Conservation (phyloP, 1,284 basidiomycete genomes). For the Mycosarcoma mackinlayi region DNA sequence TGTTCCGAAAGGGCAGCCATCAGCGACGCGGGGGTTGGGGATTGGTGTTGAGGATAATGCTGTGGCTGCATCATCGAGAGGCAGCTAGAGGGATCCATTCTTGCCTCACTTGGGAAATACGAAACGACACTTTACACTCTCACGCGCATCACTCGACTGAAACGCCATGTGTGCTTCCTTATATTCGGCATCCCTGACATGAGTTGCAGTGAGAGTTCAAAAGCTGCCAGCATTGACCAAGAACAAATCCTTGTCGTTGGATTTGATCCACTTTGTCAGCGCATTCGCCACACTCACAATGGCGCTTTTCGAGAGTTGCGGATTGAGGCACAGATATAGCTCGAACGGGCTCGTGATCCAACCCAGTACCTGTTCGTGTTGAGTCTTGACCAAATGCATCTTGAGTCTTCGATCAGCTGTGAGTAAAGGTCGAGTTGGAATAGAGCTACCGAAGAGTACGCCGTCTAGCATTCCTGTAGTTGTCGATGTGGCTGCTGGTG, state of each 20-base stretch:
- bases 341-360: constrained; percentile 94
- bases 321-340: constrained; percentile 84
- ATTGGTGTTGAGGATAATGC: neutral
- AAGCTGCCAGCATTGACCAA: constrained; percentile 62
- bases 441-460: constrained; percentile 69
- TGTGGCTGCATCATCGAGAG: neutral
- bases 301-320: constrained; percentile 84
- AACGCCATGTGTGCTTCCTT: too few relatives aligned
- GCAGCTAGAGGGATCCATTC: neutral
- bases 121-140: too few relatives aligned
- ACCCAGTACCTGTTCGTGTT: constrained; percentile 78
- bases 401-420: constrained; percentile 32
- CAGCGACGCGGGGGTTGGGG: constrained; percentile 1
- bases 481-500: constrained; percentile 1
- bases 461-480: constrained; percentile 71
- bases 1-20: constrained; percentile 1
- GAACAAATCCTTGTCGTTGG: constrained; percentile 84
- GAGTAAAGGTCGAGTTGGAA: constrained; percentile 1
- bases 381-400: constrained; percentile 77
- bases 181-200: too few relatives aligned
- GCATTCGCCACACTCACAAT: constrained; percentile 86
- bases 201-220: constrained; percentile 5
- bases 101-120: too few relatives aligned
- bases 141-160: too few relatives aligned
- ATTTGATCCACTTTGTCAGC: constrained; percentile 88